A percentile compares a stretch with the other conserved stretches of the same genome.
These are phyloP conservation scores for Monilinia aucupariae DNA, from an alignment of 2,329 filamentous ascomycete species.

Conservation along the genomic window DNA sequence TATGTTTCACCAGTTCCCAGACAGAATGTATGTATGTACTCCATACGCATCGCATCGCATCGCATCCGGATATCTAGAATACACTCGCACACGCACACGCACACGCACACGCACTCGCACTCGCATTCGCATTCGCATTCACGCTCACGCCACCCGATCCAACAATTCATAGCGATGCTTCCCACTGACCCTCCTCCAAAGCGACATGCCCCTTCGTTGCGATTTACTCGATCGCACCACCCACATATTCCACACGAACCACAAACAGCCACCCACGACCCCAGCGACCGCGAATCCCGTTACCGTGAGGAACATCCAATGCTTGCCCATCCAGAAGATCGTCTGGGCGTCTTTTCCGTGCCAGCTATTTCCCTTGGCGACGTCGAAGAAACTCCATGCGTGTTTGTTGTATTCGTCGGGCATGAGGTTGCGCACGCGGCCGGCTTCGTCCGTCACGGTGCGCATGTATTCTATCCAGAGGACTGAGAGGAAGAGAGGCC, in stretches of 20 bases:
- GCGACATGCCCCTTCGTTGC: slow-evolving; percentile 18
- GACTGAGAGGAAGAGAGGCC: slow-evolving; percentile 69
- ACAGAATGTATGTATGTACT: neutral
- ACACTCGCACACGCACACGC: no score
- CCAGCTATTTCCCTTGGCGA: slow-evolving; percentile 43
- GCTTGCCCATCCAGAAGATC: slow-evolving; percentile 46
- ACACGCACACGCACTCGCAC: slow-evolving; percentile 21
- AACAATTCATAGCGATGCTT: slow-evolving; percentile 33
- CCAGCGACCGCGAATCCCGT: slow-evolving; percentile 34
- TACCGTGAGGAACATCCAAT: slow-evolving; percentile 38
- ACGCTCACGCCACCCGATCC: slow-evolving; percentile 30
- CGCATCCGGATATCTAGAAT: neutral
- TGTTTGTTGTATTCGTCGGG: slow-evolving; percentile 63
- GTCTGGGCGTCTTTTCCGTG: slow-evolving; percentile 43
- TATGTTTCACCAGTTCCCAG: neutral
- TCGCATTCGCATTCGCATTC: no score
- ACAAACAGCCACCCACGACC: slow-evolving; percentile 28
- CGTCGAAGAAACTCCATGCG: slow-evolving; percentile 65
- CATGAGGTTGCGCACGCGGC: slow-evolving; percentile 63
- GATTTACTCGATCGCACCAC: slow-evolving; percentile 23
- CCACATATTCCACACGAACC: slow-evolving; percentile 32
- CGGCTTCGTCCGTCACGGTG: slow-evolving; percentile 42
- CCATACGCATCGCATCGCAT: neutral
- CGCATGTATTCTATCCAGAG: slow-evolving; percentile 70
- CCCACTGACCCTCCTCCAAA: slow-evolving; percentile 29